Evolutionary conservation across 1,284 basidiomycete genomes (phyloP).

Genomic region (Microbotryum scabiosae): DNA sequence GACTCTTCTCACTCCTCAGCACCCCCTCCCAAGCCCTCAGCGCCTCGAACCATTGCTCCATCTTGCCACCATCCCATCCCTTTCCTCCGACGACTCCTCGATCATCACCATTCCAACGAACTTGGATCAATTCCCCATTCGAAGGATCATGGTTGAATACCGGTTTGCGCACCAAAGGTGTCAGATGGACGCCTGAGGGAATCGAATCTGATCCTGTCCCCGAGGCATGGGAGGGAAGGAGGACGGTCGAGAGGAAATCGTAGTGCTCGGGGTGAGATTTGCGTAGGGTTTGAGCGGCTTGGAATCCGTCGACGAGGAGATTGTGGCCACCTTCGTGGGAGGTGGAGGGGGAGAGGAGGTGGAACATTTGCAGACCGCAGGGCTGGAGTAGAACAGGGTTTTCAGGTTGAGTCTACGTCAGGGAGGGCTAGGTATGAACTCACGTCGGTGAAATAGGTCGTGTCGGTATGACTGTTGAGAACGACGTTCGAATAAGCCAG

Average conservation of each 20-base stretch:
- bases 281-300: slow-evolving; percentile 70
- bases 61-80: slow-evolving; percentile 52
- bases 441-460: slow-evolving; percentile 51
- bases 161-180: slow-evolving; percentile 51
- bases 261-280: slow-evolving; percentile 67
- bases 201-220: slow-evolving; percentile 63
- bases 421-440: background rate
- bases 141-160: slow-evolving; percentile 52
- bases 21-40: slow-evolving; percentile 68
- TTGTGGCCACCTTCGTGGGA: slow-evolving; percentile 75
- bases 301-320: slow-evolving; percentile 89
- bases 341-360: slow-evolving; percentile 57
- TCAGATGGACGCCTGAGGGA: slow-evolving; percentile 54
- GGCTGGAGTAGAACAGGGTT: slow-evolving; percentile 49
- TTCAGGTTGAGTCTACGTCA: background rate
- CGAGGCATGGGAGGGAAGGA: slow-evolving; percentile 77
- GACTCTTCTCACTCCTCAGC: slow-evolving; percentile 67
- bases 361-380: slow-evolving; percentile 88
- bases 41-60: slow-evolving; percentile 62
- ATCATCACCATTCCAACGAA: slow-evolving; percentile 95
- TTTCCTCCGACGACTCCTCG: slow-evolving; percentile 60
- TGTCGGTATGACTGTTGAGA: slow-evolving; percentile 88
- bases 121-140: slow-evolving; percentile 60
- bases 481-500: slow-evolving; percentile 78
- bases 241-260: slow-evolving; percentile 57